A percentile compares a stretch with the other conserved stretches of the same genome.
These are phyloP conservation scores for Exobasidium rhododendri DNA, from an alignment of 1,284 basidiomycete genomes.

Conservation along the genomic window DNA sequence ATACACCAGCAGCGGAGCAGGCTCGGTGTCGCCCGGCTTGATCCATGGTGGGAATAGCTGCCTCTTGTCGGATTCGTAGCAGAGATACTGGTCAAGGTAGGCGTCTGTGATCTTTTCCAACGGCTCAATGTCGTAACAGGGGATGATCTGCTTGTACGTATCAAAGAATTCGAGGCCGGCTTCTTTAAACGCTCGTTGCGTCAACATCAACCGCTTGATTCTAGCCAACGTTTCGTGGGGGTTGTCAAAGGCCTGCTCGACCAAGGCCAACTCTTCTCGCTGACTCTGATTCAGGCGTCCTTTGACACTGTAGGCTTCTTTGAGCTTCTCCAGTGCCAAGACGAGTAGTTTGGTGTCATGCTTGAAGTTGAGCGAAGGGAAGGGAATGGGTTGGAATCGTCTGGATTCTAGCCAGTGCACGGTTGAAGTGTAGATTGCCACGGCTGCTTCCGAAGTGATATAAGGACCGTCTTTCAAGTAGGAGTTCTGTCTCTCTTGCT, in stretches of 20 bases:
- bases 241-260: conserved; percentile 55
- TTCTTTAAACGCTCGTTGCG: conserved; percentile 55
- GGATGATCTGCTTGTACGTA: conserved; percentile 51
- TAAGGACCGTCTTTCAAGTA: conserved; percentile 55
- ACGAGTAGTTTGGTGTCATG: conserved; percentile 54
- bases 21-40: conserved; percentile 54
- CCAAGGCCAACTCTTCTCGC: conserved; percentile 53
- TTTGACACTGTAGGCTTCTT: conserved; percentile 54
- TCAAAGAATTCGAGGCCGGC: conserved; percentile 54
- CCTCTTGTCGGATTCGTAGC: conserved; percentile 55
- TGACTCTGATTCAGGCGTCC: conserved; percentile 54
- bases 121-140: conserved; percentile 54
- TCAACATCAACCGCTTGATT: conserved; percentile 54
- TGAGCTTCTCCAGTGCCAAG: conserved; percentile 52
- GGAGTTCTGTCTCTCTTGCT: conserved; percentile 53
- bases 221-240: conserved; percentile 54
- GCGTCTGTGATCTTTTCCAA: conserved; percentile 56
- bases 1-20: conserved; percentile 53
- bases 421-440: conserved; percentile 53
- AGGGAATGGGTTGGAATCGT: conserved; percentile 53
- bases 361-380: conserved; percentile 54
- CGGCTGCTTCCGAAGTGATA: conserved; percentile 52
- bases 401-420: conserved; percentile 55
- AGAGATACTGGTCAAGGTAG: conserved; percentile 53
- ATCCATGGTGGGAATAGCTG: conserved; percentile 55